phyloP scores from a whole-genome alignment of 805 yeast genomes.

The Candida ipomoeae region DNA sequence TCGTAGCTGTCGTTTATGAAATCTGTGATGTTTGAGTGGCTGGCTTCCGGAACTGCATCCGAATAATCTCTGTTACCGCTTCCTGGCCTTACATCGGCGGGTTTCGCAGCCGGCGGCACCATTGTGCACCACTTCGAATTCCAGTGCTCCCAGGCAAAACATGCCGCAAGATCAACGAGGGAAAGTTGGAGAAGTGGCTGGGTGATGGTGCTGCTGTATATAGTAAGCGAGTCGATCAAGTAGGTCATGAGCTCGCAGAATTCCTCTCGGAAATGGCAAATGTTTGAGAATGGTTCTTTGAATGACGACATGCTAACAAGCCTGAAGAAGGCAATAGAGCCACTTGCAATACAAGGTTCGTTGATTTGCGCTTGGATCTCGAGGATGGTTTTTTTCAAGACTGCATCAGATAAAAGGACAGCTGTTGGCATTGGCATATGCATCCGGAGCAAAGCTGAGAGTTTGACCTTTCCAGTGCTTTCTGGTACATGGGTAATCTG shows the following conservation, averaged over 20 bases:
- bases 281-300: constrained; percentile 8
- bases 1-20: constrained; percentile 1
- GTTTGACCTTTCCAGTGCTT: constrained; percentile 6
- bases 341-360: constrained; percentile 4
- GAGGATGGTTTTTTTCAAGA: constrained; percentile 6
- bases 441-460: constrained; percentile 8
- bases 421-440: constrained; percentile 1
- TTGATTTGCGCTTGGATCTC: constrained; percentile 1
- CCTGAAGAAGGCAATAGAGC: constrained; percentile 11
- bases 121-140: constrained; percentile 8
- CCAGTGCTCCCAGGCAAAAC: constrained; percentile 17
- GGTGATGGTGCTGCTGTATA: constrained; percentile 4
- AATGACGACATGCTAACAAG: constrained; percentile 9
- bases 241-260: constrained; percentile 11
- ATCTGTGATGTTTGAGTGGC: not conserved
- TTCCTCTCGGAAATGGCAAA: constrained; percentile 9
- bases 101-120: constrained; percentile 5
- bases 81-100: not conserved
- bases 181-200: constrained; percentile 9
- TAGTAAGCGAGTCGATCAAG: constrained; percentile 7
- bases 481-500: constrained; percentile 1
- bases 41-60: not conserved
- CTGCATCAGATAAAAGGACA: not conserved
- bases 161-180: constrained; percentile 11
- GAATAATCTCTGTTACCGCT: not conserved